These are phyloP conservation scores for Fusarium xylarioides DNA, from an alignment of 2,329 filamentous ascomycete genomes.

Conservation along the genomic window DNA sequence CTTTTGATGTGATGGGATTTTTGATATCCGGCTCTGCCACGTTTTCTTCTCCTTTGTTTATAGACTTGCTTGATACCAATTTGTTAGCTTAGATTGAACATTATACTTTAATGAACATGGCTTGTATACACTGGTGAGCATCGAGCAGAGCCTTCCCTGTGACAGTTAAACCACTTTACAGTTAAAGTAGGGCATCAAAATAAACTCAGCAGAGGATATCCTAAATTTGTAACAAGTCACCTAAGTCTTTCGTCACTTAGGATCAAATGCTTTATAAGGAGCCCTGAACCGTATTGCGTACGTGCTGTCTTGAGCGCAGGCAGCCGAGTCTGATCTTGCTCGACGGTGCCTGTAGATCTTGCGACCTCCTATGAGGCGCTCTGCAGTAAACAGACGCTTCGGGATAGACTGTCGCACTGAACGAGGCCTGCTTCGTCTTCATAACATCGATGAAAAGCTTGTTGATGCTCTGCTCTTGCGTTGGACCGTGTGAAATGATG, in stretches of 20 bases:
- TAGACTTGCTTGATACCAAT: constrained; percentile 29
- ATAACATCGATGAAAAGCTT: fast-evolving
- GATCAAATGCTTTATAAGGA: background rate
- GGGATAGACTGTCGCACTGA: fast-evolving
- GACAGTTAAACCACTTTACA: fast-evolving
- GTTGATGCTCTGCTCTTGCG: fast-evolving
- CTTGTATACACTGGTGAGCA: background rate
- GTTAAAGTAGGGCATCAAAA: background rate
- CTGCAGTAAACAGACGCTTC: too few species aligned
- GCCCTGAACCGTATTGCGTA: fast-evolving
- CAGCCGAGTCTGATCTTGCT: background rate
- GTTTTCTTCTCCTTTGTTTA: background rate
- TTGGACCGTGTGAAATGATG: too few species aligned
- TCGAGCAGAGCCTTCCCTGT: fast-evolving
- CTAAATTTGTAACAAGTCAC: background rate
- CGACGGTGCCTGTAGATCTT: background rate
- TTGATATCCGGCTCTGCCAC: constrained; percentile 10
- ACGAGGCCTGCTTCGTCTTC: fast-evolving
- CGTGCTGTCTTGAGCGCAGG: too few species aligned
- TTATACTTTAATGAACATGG: background rate
- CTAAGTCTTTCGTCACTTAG: fast-evolving
- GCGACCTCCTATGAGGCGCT: too few species aligned
- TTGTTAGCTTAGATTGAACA: constrained; percentile 4
- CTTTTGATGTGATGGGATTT: background rate
- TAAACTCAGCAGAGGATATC: background rate